A percentile compares a stretch with the other conserved stretches of the same genome.
Conservation (phyloP, 768 basidiomycete species). For the Cytidiella melzeri region DNA sequence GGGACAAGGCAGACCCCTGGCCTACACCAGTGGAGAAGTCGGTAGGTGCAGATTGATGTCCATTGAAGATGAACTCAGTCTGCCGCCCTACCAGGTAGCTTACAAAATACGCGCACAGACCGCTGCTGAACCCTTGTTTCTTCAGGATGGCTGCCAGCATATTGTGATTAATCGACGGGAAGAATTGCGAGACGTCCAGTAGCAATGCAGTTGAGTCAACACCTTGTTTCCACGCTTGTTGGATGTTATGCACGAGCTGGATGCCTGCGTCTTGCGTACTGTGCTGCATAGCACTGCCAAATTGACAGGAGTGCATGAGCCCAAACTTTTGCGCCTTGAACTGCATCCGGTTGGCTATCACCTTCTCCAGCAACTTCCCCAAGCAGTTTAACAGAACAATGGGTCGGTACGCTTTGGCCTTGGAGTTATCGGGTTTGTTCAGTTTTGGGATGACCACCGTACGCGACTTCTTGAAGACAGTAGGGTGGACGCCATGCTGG, state of each 20-base stretch:
- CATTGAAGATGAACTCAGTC: slow-evolving; percentile 11
- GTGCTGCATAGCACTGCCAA: slow-evolving; percentile 14
- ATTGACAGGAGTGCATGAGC: slow-evolving; percentile 18
- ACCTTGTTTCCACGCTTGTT: too few species aligned
- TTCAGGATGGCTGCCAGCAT: slow-evolving; percentile 7
- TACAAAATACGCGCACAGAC: slow-evolving; percentile 8
- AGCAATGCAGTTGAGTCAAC: slow-evolving; percentile 10
- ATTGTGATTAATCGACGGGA: slow-evolving; percentile 13
- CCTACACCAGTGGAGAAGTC: slow-evolving; percentile 7
- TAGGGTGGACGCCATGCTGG: slow-evolving; percentile 7
- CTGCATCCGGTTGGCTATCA: too few species aligned
- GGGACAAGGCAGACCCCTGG: too few species aligned
- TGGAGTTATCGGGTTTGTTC: slow-evolving; percentile 16
- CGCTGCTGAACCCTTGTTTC: too few species aligned
- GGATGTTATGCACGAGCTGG: too few species aligned
- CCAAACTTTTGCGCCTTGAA: too few species aligned
- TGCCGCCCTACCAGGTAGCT: slow-evolving; percentile 8
- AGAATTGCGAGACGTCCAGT: slow-evolving; percentile 15
- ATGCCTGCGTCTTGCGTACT: too few species aligned
- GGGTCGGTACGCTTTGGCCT: slow-evolving; percentile 21
- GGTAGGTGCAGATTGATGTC: neutral
- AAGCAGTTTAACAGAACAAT: too few species aligned
- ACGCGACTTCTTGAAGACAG: slow-evolving; percentile 11
- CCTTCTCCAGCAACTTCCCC: too few species aligned
- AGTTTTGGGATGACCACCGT: too few species aligned